A percentile compares a stretch with the other conserved stretches of the same genome.
phyloP scores from a whole-genome alignment of 225 moss, liverwort and hornwort species.

The Lunularia cruciata region DNA sequence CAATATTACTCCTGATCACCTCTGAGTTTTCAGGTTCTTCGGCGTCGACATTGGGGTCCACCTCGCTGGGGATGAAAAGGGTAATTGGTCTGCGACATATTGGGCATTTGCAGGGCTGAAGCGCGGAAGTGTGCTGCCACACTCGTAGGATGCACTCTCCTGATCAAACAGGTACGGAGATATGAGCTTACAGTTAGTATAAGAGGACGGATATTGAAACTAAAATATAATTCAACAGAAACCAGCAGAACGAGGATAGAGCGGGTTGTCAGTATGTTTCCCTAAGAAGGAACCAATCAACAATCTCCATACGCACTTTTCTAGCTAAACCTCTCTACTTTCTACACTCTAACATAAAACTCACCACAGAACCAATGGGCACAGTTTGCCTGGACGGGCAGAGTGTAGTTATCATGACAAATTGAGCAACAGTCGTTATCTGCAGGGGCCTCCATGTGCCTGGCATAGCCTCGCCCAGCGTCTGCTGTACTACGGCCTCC shows the following conservation, averaged over 20 bases:
- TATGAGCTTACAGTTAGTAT: no score
- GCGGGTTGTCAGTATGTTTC: no score
- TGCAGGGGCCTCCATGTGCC: conserved; percentile 80
- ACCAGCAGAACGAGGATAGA: no score
- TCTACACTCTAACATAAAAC: conserved; percentile 3
- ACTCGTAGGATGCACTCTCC: conserved; percentile 95
- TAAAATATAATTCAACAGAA: no score
- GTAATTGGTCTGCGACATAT: conserved; percentile 91
- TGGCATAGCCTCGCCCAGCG: conserved; percentile 47
- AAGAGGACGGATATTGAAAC: no score
- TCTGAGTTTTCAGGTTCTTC: conserved; percentile 59
- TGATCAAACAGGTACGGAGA: conserved; percentile 16
- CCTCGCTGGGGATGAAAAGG: conserved; percentile 78
- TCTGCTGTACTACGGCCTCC: conserved; percentile 43
- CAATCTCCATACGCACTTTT: no score
- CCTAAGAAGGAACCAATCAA: no score
- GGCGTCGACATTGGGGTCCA: conserved; percentile 38
- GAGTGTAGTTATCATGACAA: conserved; percentile 82
- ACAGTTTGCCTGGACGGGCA: conserved; percentile 95
- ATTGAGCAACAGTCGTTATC: conserved; percentile 91
- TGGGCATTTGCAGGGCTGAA: conserved; percentile 95
- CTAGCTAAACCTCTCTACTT: not conserved
- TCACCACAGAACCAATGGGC: conserved; percentile 98
- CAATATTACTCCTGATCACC: conserved; percentile 68
- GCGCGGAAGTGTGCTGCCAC: conserved; percentile 91